phyloP scores from a whole-genome alignment of 148 eudicot species.

The Pouteria glomerata region DNA sequence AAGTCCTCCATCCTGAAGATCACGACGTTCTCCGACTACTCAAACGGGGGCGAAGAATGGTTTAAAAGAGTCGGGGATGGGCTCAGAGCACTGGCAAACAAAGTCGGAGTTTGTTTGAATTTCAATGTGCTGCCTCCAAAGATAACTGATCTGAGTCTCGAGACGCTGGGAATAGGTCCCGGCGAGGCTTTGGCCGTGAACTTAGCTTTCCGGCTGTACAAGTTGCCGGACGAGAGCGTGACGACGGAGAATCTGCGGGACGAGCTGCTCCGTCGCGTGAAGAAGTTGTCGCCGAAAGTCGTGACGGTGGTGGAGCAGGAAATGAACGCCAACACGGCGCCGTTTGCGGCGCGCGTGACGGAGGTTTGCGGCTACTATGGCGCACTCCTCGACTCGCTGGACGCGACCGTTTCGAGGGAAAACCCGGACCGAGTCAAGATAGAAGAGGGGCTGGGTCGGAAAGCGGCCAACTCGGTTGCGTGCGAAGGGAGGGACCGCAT shows the following conservation, averaged over 20 bases:
- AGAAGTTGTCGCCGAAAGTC: constrained; percentile 47
- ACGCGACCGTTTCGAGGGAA: constrained; percentile 35
- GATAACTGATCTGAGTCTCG: constrained; percentile 37
- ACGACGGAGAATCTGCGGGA: constrained; percentile 82
- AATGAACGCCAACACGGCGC: constrained; percentile 67
- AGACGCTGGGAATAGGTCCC: constrained; percentile 38
- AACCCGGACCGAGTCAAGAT: constrained; percentile 43
- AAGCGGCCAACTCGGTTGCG: constrained; percentile 55
- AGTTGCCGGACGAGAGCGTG: constrained; percentile 84
- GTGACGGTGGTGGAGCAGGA: constrained; percentile 87
- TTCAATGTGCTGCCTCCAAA: constrained; percentile 27
- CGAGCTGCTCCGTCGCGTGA: constrained; percentile 73
- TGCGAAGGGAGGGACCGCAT: constrained; percentile 84
- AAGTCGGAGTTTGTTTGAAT: constrained; percentile 29
- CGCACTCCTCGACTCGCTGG: constrained; percentile 66
- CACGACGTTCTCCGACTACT: constrained; percentile 50
- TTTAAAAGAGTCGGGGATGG: constrained; percentile 34
- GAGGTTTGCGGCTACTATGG: constrained; percentile 57
- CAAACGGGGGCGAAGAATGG: constrained; percentile 22
- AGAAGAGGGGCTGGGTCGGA: constrained; percentile 77
- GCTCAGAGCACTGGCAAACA: no score
- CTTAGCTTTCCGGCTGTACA: constrained; percentile 53
- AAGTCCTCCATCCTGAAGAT: constrained; percentile 34
- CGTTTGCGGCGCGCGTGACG: constrained; percentile 57
- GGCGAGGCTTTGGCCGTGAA: constrained; percentile 66